These are phyloP conservation scores for Ramaria rubella DNA, from an alignment of 768 basidiomycete genomes.

Conservation along the genomic window DNA sequence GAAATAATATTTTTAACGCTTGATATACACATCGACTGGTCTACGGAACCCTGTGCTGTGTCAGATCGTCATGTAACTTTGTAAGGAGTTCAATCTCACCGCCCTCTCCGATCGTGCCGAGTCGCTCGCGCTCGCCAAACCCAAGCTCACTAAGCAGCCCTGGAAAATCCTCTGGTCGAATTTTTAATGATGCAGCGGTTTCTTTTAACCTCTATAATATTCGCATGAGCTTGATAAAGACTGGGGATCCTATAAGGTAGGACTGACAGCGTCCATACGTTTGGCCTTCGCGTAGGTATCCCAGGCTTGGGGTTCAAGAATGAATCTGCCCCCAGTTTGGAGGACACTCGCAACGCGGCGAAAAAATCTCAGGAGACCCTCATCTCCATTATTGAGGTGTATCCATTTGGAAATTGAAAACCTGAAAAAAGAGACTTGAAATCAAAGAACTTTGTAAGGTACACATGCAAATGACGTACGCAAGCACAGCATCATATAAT, in stretches of 20 bases:
- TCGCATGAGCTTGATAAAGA: background rate
- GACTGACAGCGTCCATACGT: constrained; percentile 52
- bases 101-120: constrained; percentile 57
- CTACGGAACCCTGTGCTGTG: constrained; percentile 48
- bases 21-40: constrained; percentile 57
- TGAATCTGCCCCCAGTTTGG: constrained; percentile 54
- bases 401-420: constrained; percentile 92
- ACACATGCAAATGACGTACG: constrained; percentile 55
- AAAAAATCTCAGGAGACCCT: constrained; percentile 65
- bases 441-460: background rate
- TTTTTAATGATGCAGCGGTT: constrained; percentile 45
- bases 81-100: constrained; percentile 34
- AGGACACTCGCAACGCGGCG: constrained; percentile 50
- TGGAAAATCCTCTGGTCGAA: constrained; percentile 63
- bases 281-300: constrained; percentile 75
- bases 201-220: constrained; percentile 45
- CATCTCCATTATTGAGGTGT: constrained; percentile 75
- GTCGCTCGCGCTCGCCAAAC: constrained; percentile 42
- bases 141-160: constrained; percentile 51
- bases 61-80: background rate
- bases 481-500: constrained; percentile 72
- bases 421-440: constrained; percentile 32
- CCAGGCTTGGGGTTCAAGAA: constrained; percentile 85
- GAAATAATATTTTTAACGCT: too few species aligned
- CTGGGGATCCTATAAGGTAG: background rate